Evolutionary conservation across 805 yeast genomes (phyloP).

Genomic region (Cyberlindnera americana): DNA sequence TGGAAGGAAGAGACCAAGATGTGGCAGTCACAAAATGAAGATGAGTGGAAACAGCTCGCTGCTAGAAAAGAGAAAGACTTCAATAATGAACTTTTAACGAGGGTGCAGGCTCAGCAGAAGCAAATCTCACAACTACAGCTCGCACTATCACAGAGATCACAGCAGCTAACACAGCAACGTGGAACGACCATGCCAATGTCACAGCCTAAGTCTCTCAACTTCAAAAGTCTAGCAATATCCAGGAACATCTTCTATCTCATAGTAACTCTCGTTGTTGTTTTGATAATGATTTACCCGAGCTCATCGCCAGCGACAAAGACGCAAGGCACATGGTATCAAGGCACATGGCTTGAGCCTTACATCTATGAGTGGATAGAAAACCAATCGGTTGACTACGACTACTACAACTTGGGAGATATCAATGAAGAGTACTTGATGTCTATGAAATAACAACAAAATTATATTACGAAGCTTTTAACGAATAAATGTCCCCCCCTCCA

Average conservation of each 20-base stretch:
- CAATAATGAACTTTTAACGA: conserved; percentile 17
- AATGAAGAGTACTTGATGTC: conserved; percentile 16
- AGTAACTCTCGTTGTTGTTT: not conserved
- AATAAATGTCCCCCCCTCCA: not conserved
- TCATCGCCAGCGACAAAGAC: not conserved
- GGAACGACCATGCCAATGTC: not conserved
- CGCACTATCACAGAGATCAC: conserved; percentile 9
- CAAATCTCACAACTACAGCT: conserved; percentile 15
- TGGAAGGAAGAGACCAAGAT: conserved; percentile 10
- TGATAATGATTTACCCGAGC: not conserved
- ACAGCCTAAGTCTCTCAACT: too few relatives aligned
- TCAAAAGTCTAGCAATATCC: too few relatives aligned
- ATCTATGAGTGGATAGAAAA: conserved; percentile 15
- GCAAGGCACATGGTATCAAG: conserved; percentile 21
- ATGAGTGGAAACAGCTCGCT: conserved; percentile 5
- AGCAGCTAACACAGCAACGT: not conserved
- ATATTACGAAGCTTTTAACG: not conserved
- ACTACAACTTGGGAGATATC: conserved; percentile 20
- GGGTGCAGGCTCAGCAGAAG: conserved; percentile 20
- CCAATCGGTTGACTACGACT: conserved; percentile 24
- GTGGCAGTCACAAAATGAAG: conserved; percentile 10
- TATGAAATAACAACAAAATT: not conserved
- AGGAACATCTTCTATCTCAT: not conserved
- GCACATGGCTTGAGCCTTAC: conserved; percentile 18
- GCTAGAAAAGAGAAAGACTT: conserved; percentile 9